Evolutionary conservation across 2,329 filamentous ascomycete genomes (phyloP), one percentile per base, ranked within the genome.

Genomic region (Coccinonectria pachysandricola): DNA sequence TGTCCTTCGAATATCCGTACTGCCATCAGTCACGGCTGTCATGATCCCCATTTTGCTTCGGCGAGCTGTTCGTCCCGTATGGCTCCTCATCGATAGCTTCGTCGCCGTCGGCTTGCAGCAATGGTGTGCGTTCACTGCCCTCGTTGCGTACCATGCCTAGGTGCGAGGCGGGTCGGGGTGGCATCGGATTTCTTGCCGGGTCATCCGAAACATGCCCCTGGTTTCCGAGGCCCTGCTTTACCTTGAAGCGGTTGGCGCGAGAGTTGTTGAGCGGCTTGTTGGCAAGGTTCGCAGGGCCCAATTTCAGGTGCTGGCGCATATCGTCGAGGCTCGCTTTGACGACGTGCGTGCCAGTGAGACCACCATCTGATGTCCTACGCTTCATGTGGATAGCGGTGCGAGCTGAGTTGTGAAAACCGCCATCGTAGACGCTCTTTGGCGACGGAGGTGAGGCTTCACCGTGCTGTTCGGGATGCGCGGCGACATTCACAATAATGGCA

Each of bases 251-350:
- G 11, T 71, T 68, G 11, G 68, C 70, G 11, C 65, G 64, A 2
- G 74, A 77, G 30, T 64, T 65, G 48, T 69, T 73, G 12, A 46
- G 48, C 2, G 76, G 76, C 29, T 75, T 73, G 10, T 68, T 66
- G 5, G 76, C 76, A 12, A 69, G 67, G 44, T 80, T 81, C 1
- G 75, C 78, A 0, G 76, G 76, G 1, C 75, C 75, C 0, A 80
- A 66, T 37, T 73, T 75, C 22, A 80, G 57, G 38, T 78, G 71
- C 43, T 73, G 65, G 42, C 63, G 65, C 57, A 78, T 71, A 26
- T 79, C 73, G 26, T 71, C 64, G 15, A 75, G 57, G 26, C 72
- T 77, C 5, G 71, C 67, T 40, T 72, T 68, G 5, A 78, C 59
- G 2, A 72, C 59, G 6, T 77, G 59, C 0, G 63, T 57, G 19